These are phyloP conservation scores for Inosperma sp. DNA, from an alignment of 768 basidiomycete genomes.

Conservation along the genomic window DNA sequence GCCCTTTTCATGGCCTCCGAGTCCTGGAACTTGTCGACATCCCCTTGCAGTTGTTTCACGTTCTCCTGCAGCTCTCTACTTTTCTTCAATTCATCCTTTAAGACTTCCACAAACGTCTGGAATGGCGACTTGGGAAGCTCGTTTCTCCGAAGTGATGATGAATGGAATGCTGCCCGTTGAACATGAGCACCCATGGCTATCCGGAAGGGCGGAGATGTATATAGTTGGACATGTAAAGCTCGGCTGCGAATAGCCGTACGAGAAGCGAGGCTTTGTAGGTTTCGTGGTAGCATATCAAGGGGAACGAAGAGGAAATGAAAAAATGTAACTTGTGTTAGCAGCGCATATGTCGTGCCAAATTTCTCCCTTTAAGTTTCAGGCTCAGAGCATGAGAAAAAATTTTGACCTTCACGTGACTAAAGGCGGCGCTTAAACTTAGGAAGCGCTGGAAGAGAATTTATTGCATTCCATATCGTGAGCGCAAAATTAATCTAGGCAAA, in stretches of 20 bases:
- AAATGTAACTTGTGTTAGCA: constrained; percentile 2
- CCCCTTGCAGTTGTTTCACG: constrained; percentile 94
- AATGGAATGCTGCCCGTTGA: constrained; percentile 51
- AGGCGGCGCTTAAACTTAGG: constrained; percentile 2
- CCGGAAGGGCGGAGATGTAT: constrained; percentile 38
- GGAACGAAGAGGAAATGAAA: constrained; percentile 9
- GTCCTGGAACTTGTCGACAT: constrained; percentile 96
- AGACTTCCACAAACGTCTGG: constrained; percentile 91
- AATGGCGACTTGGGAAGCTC: constrained; percentile 89
- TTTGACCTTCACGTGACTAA: constrained; percentile 8
- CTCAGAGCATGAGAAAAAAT: constrained; percentile 17
- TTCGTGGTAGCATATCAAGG: constrained; percentile 39
- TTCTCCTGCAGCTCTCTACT: constrained; percentile 94
- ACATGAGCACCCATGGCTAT: constrained; percentile 25
- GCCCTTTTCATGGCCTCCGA: constrained; percentile 94
- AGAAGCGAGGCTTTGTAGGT: constrained; percentile 37
- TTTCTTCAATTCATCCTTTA: constrained; percentile 89
- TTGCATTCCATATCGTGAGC: too few relatives aligned
- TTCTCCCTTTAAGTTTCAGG: constrained; percentile 19
- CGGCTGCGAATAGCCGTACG: constrained; percentile 33
- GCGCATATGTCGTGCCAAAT: neutral
- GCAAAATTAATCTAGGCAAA: neutral
- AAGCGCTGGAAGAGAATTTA: too few relatives aligned
- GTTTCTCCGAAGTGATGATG: constrained; percentile 55
- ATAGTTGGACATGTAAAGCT: constrained; percentile 19